Evolutionary conservation across 2,329 filamentous ascomycete species (phyloP).

Genomic region (Aspergillus sp.): DNA sequence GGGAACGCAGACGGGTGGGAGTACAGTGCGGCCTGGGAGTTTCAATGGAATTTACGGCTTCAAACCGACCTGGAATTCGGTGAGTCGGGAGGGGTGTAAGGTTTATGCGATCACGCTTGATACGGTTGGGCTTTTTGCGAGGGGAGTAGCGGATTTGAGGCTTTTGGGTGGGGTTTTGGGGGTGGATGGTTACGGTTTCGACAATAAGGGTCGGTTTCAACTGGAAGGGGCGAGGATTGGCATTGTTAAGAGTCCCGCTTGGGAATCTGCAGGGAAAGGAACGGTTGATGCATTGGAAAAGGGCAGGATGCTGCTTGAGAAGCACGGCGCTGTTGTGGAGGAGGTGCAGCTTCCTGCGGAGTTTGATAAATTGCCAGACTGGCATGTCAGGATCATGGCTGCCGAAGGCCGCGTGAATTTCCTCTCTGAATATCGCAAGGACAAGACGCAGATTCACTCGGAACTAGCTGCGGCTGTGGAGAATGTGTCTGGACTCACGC

Average conservation of each 20-base stretch:
- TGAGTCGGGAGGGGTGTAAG: conserved; percentile 59
- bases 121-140: conserved; percentile 62
- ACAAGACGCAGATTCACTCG: not conserved
- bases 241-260: conserved; percentile 6
- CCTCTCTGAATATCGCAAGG: conserved; percentile 5
- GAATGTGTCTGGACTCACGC: not conserved
- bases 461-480: not conserved
- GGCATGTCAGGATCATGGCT: conserved; percentile 9
- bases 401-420: not conserved
- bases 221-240: conserved; percentile 1
- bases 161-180: conserved; percentile 56
- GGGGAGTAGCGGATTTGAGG: conserved; percentile 59
- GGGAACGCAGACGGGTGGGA: conserved; percentile 67
- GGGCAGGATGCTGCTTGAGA: not conserved
- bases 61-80: conserved; percentile 66
- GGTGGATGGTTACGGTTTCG: conserved; percentile 49
- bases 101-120: conserved; percentile 62
- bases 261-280: not conserved
- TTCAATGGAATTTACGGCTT: conserved; percentile 66
- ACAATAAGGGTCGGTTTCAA: not conserved
- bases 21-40: conserved; percentile 62
- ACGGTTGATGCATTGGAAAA: conserved; percentile 14
- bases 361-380: conserved; percentile 1
- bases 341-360: not conserved
- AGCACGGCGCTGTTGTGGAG: conserved; percentile 5